Percentiles rank a stretch among this genome's conserved stretches.
Conservation (phyloP, 169 alveolate genomes). For the Babesia divergens region DNA sequence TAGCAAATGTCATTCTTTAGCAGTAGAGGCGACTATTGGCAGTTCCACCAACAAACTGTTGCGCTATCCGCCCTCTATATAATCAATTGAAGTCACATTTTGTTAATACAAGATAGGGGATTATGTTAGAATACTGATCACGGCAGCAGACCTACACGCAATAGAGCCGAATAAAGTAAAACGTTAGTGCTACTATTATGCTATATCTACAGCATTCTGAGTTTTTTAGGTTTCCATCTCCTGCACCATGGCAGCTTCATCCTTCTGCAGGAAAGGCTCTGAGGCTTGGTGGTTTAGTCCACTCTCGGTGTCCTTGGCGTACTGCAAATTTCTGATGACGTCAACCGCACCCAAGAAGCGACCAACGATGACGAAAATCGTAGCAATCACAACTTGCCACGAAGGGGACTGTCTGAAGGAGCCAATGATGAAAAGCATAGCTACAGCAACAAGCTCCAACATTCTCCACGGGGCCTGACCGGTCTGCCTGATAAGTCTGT, state of each 20-base stretch:
- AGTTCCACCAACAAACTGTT: too few relatives aligned
- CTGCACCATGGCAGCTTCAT: conserved; percentile 27
- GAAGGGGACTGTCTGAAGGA: conserved; percentile 62
- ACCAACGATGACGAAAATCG: conserved; percentile 55
- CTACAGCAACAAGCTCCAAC: conserved; percentile 85
- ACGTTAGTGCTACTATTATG: too few relatives aligned
- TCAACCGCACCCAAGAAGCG: conserved; percentile 65
- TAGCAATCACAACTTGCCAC: conserved; percentile 60
- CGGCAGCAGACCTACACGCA: too few relatives aligned
- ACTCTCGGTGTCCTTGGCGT: conserved; percentile 22
- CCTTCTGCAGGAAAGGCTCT: conserved; percentile 63
- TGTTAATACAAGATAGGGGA: too few relatives aligned
- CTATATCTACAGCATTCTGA: too few relatives aligned
- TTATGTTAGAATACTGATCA: too few relatives aligned
- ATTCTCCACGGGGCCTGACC: conserved; percentile 94
- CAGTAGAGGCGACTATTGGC: too few relatives aligned
- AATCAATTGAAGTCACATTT: too few relatives aligned
- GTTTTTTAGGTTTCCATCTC: conserved; percentile 20
- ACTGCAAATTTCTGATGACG: conserved; percentile 52
- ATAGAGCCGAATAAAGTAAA: too few relatives aligned
- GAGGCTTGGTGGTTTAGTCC: conserved; percentile 41
- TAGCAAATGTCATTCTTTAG: too few relatives aligned
- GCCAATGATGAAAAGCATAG: conserved; percentile 86
- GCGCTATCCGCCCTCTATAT: too few relatives aligned
- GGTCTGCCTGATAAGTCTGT: conserved; percentile 86